These are phyloP conservation scores for Mucor indicus DNA, from an alignment of 371 early-diverging fungal species.

Conservation along the genomic window DNA sequence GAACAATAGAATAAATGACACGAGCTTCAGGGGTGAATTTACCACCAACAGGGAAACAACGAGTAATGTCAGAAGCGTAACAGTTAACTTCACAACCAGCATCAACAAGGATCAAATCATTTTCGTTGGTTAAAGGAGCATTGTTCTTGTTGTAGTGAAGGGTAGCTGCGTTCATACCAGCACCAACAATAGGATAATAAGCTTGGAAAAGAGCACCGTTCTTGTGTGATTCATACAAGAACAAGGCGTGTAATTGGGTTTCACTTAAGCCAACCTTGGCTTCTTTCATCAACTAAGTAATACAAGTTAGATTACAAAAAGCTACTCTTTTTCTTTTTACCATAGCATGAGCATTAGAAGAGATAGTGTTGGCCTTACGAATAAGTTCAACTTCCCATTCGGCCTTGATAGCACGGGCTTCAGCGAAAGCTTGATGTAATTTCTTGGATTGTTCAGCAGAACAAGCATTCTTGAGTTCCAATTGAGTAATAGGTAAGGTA, in stretches of 20 bases:
- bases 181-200: conserved; percentile 84
- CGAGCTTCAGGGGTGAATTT: conserved; percentile 75
- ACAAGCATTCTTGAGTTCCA: conserved; percentile 4
- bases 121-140: conserved; percentile 36
- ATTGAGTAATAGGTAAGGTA: conserved; percentile 30
- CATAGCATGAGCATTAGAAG: conserved; percentile 74
- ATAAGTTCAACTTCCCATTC: conserved; percentile 74
- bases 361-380: conserved; percentile 74
- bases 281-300: conserved; percentile 62
- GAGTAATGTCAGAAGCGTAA: conserved; percentile 91
- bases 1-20: conserved; percentile 78
- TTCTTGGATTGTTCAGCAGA: conserved; percentile 24
- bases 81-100: conserved; percentile 80
- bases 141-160: conserved; percentile 85
- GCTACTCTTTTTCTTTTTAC: conserved; percentile 12
- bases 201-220: conserved; percentile 77
- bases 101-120: conserved; percentile 76
- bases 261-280: conserved; percentile 64
- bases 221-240: conserved; percentile 70
- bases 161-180: conserved; percentile 75
- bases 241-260: conserved; percentile 70
- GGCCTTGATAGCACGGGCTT: conserved; percentile 78
- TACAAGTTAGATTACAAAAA: background rate
- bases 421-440: conserved; percentile 62
- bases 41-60: conserved; percentile 85